These are phyloP conservation scores for Phytophthora capsici DNA, from an alignment of 352 stramenopile species.

Conservation along the genomic window DNA sequence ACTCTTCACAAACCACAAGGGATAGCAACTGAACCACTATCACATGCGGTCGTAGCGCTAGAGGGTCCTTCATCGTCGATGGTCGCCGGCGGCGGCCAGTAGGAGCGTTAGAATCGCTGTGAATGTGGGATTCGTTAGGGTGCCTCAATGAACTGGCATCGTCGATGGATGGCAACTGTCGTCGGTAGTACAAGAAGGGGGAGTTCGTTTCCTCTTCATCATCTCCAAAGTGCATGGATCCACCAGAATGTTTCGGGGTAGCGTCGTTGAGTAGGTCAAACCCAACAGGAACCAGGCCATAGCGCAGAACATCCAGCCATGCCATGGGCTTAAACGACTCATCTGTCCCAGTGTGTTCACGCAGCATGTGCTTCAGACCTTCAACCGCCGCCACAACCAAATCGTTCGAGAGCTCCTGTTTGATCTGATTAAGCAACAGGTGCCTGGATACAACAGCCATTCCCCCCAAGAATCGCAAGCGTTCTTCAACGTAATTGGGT, in stretches of 20 bases:
- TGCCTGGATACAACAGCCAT: conserved; percentile 61
- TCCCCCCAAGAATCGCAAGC: conserved; percentile 62
- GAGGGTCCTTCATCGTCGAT: conserved; percentile 66
- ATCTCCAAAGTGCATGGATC: conserved; percentile 30
- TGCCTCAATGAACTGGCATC: conserved; percentile 11
- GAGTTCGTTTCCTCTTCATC: conserved; percentile 48
- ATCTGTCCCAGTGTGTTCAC: conserved; percentile 37
- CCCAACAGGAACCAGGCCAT: conserved; percentile 62
- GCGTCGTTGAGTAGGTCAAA: conserved; percentile 54
- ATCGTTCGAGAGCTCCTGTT: conserved; percentile 52
- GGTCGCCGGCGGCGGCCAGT: conserved; percentile 45
- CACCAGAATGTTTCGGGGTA: conserved; percentile 8
- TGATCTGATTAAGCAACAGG: conserved; percentile 42
- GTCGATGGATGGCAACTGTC: conserved; percentile 44
- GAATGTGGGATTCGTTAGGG: not conserved
- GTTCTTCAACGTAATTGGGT: conserved; percentile 47
- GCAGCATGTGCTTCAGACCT: conserved; percentile 62
- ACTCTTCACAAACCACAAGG: conserved; percentile 64
- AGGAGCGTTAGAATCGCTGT: conserved; percentile 5
- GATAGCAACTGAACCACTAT: conserved; percentile 70
- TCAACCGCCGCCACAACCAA: conserved; percentile 50
- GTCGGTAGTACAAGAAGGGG: conserved; percentile 61
- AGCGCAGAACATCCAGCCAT: conserved; percentile 69
- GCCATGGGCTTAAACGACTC: conserved; percentile 45
- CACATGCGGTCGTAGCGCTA: conserved; percentile 62